phyloP scores from a whole-genome alignment of 768 basidiomycete species.

The Pholiota conissans region DNA sequence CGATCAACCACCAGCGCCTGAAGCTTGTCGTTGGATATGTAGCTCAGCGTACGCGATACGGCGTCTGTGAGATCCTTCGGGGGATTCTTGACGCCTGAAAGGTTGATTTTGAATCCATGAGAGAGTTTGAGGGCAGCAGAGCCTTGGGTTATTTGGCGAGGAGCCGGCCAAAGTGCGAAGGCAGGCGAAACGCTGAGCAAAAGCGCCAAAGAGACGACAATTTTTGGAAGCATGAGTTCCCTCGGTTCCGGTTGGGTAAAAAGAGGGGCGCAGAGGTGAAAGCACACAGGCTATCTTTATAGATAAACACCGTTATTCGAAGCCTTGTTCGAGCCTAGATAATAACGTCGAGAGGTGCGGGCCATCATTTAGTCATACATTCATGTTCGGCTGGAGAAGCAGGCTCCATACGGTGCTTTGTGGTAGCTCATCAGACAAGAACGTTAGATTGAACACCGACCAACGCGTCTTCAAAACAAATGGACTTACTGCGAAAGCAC shows the following conservation, averaged over 20 bases:
- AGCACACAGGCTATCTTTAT: background rate
- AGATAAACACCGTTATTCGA: background rate
- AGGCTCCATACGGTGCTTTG: background rate
- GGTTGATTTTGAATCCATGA: constrained; percentile 35
- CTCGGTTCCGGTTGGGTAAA: background rate
- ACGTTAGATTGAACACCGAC: background rate
- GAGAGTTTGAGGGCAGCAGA: constrained; percentile 35
- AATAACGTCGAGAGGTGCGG: background rate
- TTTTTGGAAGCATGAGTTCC: constrained; percentile 8
- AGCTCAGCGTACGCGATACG: constrained; percentile 42
- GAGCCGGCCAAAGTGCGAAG: constrained; percentile 38
- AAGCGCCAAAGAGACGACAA: constrained; percentile 11
- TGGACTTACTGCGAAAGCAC: background rate
- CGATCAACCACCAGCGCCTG: constrained; percentile 60
- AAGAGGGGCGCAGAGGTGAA: background rate
- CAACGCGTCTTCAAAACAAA: background rate
- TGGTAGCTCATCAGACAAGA: background rate
- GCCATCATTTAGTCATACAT: background rate
- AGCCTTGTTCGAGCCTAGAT: background rate
- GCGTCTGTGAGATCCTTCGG: constrained; percentile 61
- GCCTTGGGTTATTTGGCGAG: constrained; percentile 44
- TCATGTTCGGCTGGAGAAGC: background rate
- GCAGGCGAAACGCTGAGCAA: constrained; percentile 23
- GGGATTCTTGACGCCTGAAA: constrained; percentile 42
- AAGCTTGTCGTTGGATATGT: constrained; percentile 55